Evolutionary conservation across 2,329 filamentous ascomycete species (phyloP), one percentile per base, ranked within the genome.

Genomic region (Xylaria sp.): DNA sequence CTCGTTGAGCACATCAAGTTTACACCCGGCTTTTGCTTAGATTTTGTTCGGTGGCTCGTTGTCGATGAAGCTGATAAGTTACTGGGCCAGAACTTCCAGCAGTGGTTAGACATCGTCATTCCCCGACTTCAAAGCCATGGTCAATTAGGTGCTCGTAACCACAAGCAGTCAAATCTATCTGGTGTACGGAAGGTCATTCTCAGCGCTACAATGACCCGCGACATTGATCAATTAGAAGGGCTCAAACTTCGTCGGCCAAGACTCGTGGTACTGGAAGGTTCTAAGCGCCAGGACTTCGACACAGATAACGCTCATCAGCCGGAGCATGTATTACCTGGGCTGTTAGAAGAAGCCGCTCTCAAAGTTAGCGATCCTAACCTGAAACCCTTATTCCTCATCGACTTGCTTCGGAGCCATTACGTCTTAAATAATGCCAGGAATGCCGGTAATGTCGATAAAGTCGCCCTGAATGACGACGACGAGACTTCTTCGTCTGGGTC

Each of bases 21-120:
- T 69, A 98, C 95, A 0, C 88, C 89, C 2, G 94, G 94, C 0
- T 98, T 98, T 78, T 88, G 86, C 0, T 84, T 98, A 25, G 88
- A 92, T 66, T 87, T 92, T 77, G 84, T 98, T 4, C 89, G 92
- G 69, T 98, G 94, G 94, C 85, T 98, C 0, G 89, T 98, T 2
- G 92, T 98, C 55, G 95, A 98, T 76, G 95, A 98, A 81, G 96
- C 95, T 12, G 95, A 98, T 80, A 94, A 96, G 77, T 84, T 98
- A 13, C 87, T 98, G 6, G 92, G 94, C 52, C 93, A 98, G 79
- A 94, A 92, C 76, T 98, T 96, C 80, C 94, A 98, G 78, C 92
- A 95, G 76, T 98, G 94, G 94, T 84, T 97, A 2, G 88, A 90
- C 50, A 82, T 91, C 0, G 88, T 96, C 7, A 90, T 93, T 77